A percentile compares a stretch with the other conserved stretches of the same genome.
phyloP scores from a whole-genome alignment of 306 rosid genomes.

The Calophaca sinica region DNA sequence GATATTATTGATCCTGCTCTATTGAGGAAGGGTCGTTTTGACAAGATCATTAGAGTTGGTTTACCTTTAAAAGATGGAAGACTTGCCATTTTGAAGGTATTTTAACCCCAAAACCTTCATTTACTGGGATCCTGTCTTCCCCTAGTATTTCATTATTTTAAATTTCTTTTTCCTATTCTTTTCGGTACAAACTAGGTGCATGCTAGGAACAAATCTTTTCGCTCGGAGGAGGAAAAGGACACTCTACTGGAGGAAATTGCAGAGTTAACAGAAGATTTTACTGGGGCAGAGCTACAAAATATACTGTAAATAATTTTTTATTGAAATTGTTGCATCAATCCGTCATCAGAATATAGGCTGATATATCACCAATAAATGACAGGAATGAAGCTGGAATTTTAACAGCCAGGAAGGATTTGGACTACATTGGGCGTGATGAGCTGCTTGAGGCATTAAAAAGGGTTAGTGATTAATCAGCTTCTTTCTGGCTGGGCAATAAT shows the following conservation, averaged over 20 bases:
- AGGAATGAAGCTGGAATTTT: conserved; percentile 99
- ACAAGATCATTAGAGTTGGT: conserved; percentile 97
- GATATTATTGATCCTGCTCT: conserved; percentile 98
- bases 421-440: conserved; percentile 87
- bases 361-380: conserved; percentile 53
- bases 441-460: conserved; percentile 95
- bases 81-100: conserved; percentile 90
- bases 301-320: conserved; percentile 67
- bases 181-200: conserved; percentile 73
- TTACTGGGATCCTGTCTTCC: conserved; percentile 33
- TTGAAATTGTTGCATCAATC: conserved; percentile 39
- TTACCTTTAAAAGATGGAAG: conserved; percentile 97
- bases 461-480: conserved; percentile 60
- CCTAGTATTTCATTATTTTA: conserved; percentile 28
- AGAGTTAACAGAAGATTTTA: conserved; percentile 88
- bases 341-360: conserved; percentile 37
- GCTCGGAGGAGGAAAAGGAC: conserved; percentile 83
- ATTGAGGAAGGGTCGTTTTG: conserved; percentile 98
- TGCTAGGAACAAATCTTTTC: conserved; percentile 89
- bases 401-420: conserved; percentile 97
- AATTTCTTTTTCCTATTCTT: conserved; percentile 14
- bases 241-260: conserved; percentile 82
- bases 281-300: conserved; percentile 99
- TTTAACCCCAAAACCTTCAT: conserved; percentile 28
- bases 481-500: conserved; percentile 43